Evolutionary conservation across 2,329 filamentous ascomycete genomes (phyloP).

Genomic region (Alternaria longipes): DNA sequence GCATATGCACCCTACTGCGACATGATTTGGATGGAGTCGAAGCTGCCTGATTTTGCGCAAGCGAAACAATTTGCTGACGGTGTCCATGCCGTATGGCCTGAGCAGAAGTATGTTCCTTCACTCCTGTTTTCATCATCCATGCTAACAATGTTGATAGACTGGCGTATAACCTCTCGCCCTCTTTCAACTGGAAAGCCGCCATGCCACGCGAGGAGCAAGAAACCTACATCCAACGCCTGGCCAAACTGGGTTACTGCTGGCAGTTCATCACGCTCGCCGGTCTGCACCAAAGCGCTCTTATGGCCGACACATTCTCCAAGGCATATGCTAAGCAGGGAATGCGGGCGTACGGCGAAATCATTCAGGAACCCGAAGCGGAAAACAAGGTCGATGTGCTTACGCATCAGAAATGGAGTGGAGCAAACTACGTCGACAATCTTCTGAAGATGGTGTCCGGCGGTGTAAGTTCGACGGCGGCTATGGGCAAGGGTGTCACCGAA

Average conservation of each 20-base stretch:
- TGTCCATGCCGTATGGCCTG: slow-evolving; percentile 92
- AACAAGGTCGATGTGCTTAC: slow-evolving; percentile 91
- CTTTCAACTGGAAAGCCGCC: slow-evolving; percentile 99
- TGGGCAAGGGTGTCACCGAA: slow-evolving; percentile 98
- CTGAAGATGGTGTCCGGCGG: slow-evolving; percentile 97
- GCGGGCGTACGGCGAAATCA: slow-evolving; percentile 95
- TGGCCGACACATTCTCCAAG: slow-evolving; percentile 86
- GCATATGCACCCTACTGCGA: slow-evolving; percentile 94
- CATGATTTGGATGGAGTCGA: slow-evolving; percentile 99
- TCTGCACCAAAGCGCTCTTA: slow-evolving; percentile 92
- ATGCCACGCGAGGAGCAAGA: slow-evolving; percentile 93
- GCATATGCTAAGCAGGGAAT: slow-evolving; percentile 86
- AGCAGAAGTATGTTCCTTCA: slow-evolving; percentile 77
- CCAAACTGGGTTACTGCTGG: slow-evolving; percentile 93
- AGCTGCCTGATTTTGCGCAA: slow-evolving; percentile 89
- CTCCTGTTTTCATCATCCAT: background rate
- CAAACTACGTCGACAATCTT: slow-evolving; percentile 92
- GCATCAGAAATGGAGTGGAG: slow-evolving; percentile 98
- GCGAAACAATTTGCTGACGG: slow-evolving; percentile 92
- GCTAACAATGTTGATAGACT: slow-evolving; percentile 66
- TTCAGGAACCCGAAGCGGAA: slow-evolving; percentile 98
- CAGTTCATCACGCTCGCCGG: slow-evolving; percentile 99
- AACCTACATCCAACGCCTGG: slow-evolving; percentile 94
- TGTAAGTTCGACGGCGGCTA: slow-evolving; percentile 89
- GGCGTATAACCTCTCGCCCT: slow-evolving; percentile 96